A percentile compares a stretch with the other conserved stretches of the same genome.
Evolutionary conservation across 2,329 filamentous ascomycete species (phyloP).

Genomic region (Aspergillus vadensis): DNA sequence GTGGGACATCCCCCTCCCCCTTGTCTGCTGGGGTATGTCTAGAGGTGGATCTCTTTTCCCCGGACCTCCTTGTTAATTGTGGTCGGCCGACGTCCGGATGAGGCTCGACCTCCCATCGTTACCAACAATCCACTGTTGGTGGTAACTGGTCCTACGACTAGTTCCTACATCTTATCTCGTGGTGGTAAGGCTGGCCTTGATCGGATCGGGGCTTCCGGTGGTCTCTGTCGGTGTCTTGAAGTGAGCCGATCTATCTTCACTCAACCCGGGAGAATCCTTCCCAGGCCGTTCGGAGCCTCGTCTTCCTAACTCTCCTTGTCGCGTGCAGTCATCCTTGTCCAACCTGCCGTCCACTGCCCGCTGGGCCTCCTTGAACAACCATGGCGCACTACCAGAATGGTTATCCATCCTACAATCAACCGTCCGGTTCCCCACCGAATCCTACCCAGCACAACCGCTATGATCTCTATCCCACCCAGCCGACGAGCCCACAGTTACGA

Average conservation of each 20-base stretch:
- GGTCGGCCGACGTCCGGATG: slow-evolving; percentile 8
- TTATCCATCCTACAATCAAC: slow-evolving; percentile 48
- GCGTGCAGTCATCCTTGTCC: slow-evolving; percentile 2
- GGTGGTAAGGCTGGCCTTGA: neutral
- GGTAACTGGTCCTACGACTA: neutral
- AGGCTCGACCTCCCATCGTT: slow-evolving; percentile 6
- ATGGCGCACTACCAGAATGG: slow-evolving; percentile 62
- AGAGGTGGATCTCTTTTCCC: slow-evolving; percentile 6
- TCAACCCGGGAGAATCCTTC: slow-evolving; percentile 2
- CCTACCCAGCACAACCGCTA: slow-evolving; percentile 39
- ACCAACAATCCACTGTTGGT: slow-evolving; percentile 6
- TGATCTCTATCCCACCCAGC: slow-evolving; percentile 45
- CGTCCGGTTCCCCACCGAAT: slow-evolving; percentile 30
- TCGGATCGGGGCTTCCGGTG: neutral
- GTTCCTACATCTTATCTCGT: neutral
- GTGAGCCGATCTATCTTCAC: neutral
- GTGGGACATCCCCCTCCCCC: neutral
- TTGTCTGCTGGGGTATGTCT: slow-evolving; percentile 3
- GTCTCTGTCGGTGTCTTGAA: neutral
- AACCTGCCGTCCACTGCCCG: neutral
- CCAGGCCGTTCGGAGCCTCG: neutral
- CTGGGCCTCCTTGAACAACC: slow-evolving; percentile 11
- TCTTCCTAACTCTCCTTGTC: neutral
- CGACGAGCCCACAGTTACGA: slow-evolving; percentile 45
- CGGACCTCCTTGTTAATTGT: slow-evolving; percentile 4